Conservation (phyloP, 2,329 filamentous ascomycete species). For the Colletotrichum chlorophyti region DNA sequence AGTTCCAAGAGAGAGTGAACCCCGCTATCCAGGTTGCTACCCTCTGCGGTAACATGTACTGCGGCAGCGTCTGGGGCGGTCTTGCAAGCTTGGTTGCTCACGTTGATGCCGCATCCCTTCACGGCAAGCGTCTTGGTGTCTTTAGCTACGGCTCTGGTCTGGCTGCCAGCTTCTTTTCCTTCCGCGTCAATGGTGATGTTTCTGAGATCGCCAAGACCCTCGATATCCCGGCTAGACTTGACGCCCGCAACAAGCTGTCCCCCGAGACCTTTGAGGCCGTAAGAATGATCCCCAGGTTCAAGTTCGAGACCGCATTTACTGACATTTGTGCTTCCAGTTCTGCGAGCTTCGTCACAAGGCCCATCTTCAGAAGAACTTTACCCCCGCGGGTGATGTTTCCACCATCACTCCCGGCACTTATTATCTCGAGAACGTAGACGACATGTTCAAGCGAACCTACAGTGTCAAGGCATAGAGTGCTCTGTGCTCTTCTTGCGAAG, state of each 20-base stretch:
- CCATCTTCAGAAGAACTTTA: conserved; percentile 82
- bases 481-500: not conserved
- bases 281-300: conserved; percentile 40
- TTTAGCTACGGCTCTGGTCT: conserved; percentile 84
- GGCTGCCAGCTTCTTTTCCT: conserved; percentile 74
- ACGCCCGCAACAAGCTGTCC: conserved; percentile 68
- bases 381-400: conserved; percentile 71
- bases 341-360: conserved; percentile 83
- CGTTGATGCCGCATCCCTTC: conserved; percentile 66
- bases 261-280: conserved; percentile 79
- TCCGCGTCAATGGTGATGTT: conserved; percentile 76
- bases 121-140: conserved; percentile 76
- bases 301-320: conserved; percentile 18
- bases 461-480: conserved; percentile 71
- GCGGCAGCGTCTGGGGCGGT: conserved; percentile 77
- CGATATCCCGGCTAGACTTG: conserved; percentile 73
- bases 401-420: conserved; percentile 73
- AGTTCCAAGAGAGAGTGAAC: conserved; percentile 78
- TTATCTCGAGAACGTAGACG: conserved; percentile 81
- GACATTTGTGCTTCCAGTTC: conserved; percentile 59
- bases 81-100: conserved; percentile 73
- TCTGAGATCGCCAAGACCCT: conserved; percentile 71
- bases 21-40: conserved; percentile 79
- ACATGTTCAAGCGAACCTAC: conserved; percentile 86
- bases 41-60: conserved; percentile 75